Evolutionary conservation across 257 asterid species (phyloP).

Genomic region (Leptodermis oblonga): DNA sequence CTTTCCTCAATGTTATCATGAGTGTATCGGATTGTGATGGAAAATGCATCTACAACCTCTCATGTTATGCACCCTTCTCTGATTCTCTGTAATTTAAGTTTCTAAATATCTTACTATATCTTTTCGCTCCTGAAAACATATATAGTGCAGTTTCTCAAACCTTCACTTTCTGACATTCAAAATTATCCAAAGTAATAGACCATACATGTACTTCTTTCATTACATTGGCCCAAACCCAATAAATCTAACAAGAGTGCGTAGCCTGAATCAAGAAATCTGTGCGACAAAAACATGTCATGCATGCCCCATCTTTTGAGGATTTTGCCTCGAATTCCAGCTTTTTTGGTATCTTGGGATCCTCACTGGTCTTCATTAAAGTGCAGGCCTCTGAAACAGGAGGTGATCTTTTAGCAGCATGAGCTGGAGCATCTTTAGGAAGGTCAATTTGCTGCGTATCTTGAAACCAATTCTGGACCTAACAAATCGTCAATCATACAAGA

Average conservation of each 20-base stretch:
- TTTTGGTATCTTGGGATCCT: conserved; percentile 20
- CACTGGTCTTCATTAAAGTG: conserved; percentile 27
- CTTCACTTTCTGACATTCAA: conserved; percentile 64
- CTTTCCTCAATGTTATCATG: conserved; percentile 70
- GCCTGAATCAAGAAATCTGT: conserved; percentile 55
- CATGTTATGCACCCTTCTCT: conserved; percentile 76
- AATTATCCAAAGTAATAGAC: conserved; percentile 67
- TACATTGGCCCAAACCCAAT: conserved; percentile 60
- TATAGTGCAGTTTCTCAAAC: conserved; percentile 72
- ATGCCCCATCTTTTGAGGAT: conserved; percentile 80
- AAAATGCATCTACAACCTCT: conserved; percentile 97
- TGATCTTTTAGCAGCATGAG: conserved; percentile 20
- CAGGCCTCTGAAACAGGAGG: conserved; percentile 28
- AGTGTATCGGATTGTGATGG: conserved; percentile 54
- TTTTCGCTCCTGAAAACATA: conserved; percentile 79
- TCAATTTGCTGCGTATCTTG: conserved; percentile 40
- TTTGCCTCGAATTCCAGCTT: conserved; percentile 75
- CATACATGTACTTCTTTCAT: conserved; percentile 59
- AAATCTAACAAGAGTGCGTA: conserved; percentile 66
- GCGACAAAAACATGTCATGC: conserved; percentile 81
- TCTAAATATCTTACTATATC: conserved; percentile 77
- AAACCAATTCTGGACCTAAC: conserved; percentile 72
- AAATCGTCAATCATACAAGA: conserved; percentile 15
- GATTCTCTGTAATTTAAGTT: conserved; percentile 59
- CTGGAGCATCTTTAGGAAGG: conserved; percentile 29